A percentile compares a stretch with the other conserved stretches of the same genome.
Evolutionary conservation across 345 rosid species (phyloP).

Genomic region (Citrus mangshanensis): DNA sequence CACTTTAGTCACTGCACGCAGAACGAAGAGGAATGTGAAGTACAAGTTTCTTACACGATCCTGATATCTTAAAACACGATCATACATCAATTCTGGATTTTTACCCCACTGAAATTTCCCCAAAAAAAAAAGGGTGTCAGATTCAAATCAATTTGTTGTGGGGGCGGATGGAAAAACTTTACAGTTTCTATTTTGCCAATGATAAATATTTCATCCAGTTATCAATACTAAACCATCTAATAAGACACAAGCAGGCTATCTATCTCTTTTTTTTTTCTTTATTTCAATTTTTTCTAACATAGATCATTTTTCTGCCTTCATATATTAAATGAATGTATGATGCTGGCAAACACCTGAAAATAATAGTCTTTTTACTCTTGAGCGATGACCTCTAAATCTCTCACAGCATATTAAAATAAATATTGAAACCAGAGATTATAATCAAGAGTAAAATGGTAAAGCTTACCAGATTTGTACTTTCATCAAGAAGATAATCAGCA

Average conservation of each 20-base stretch:
- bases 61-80: slow-evolving; percentile 79
- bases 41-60: slow-evolving; percentile 86
- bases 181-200: background rate
- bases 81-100: slow-evolving; percentile 74
- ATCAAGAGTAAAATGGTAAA: slow-evolving; percentile 3
- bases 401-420: background rate
- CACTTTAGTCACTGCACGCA: slow-evolving; percentile 88
- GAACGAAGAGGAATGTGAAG: slow-evolving; percentile 90
- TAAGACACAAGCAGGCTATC: background rate
- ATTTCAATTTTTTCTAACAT: background rate
- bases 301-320: background rate
- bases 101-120: slow-evolving; percentile 81
- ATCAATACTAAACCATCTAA: background rate
- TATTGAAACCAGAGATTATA: background rate
- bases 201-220: background rate
- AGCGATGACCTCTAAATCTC: background rate
- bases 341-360: background rate
- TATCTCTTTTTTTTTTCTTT: background rate
- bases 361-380: background rate
- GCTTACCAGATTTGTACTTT: slow-evolving; percentile 56
- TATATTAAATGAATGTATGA: background rate
- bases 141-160: background rate
- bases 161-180: background rate
- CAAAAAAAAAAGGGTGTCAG: slow-evolving; percentile 13
- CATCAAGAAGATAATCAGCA: slow-evolving; percentile 86